Conservation (phyloP, 257 asterid genomes). For the Forsythia viridissima region DNA sequence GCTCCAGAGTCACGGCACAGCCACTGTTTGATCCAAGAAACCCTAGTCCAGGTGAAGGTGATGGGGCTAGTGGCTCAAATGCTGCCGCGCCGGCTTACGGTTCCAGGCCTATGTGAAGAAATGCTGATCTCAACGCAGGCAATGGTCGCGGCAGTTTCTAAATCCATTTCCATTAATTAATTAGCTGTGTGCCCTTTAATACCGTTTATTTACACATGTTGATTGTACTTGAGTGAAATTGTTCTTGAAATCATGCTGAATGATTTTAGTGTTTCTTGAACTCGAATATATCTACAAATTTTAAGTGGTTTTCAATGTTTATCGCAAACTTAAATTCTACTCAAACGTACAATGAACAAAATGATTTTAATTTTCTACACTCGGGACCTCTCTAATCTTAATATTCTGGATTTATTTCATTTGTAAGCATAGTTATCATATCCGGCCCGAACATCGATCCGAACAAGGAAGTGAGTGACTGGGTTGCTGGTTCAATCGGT, state of each 20-base stretch:
- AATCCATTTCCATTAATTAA: too few species aligned
- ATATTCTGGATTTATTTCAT: background rate
- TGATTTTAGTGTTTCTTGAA: background rate
- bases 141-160: background rate
- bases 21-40: background rate
- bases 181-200: background rate
- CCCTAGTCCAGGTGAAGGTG: background rate
- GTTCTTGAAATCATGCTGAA: background rate
- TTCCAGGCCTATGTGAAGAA: background rate
- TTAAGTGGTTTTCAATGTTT: background rate
- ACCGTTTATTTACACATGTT: background rate
- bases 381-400: background rate
- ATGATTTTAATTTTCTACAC: background rate
- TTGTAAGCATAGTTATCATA: background rate
- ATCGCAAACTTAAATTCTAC: background rate
- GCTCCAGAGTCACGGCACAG: background rate
- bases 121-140: background rate
- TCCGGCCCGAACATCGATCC: too few species aligned
- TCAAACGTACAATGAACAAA: background rate
- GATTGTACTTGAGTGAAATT: background rate
- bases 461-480: too few species aligned
- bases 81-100: background rate
- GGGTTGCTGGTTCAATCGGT: too few species aligned
- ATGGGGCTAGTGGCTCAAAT: background rate
- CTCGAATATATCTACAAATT: background rate